Percentiles rank a stretch among this genome's conserved stretches.
phyloP scores from a whole-genome alignment of 2,329 filamentous ascomycete genomes.

The Aspergillus brasiliensis region DNA sequence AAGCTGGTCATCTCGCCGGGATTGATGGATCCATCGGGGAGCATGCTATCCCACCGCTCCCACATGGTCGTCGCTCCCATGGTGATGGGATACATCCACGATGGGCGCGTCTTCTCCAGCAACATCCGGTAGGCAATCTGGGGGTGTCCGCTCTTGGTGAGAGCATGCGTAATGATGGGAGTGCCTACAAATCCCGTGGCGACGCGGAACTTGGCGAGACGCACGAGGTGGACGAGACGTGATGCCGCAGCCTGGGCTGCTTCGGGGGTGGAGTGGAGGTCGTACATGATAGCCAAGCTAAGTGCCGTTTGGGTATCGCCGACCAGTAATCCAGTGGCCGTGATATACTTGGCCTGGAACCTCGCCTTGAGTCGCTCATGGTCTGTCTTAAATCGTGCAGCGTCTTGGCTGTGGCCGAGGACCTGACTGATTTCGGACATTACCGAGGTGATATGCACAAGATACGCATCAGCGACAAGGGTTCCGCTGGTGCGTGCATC shows the following conservation, averaged over 20 bases:
- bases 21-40: constrained; percentile 42
- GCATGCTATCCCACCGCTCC: constrained; percentile 49
- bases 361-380: constrained; percentile 18
- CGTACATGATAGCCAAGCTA: constrained; percentile 29
- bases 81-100: constrained; percentile 44
- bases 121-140: constrained; percentile 45
- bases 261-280: constrained; percentile 21
- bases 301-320: constrained; percentile 37
- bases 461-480: constrained; percentile 44
- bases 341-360: constrained; percentile 37
- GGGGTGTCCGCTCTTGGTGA: constrained; percentile 24
- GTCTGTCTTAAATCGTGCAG: constrained; percentile 24
- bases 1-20: constrained; percentile 47
- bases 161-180: constrained; percentile 31
- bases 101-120: constrained; percentile 35
- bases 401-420: constrained; percentile 26
- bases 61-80: constrained; percentile 49
- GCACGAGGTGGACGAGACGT: constrained; percentile 21
- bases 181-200: constrained; percentile 42
- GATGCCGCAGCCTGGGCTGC: constrained; percentile 7
- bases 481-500: constrained; percentile 34
- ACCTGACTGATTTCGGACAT: constrained; percentile 31
- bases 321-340: constrained; percentile 29
- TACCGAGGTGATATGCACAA: constrained; percentile 37
- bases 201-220: constrained; percentile 34